Evolutionary conservation across 306 rosid species (phyloP), one percentile per base, ranked within the genome.

Genomic region (cucumber (Cucumis sativus)): DNA sequence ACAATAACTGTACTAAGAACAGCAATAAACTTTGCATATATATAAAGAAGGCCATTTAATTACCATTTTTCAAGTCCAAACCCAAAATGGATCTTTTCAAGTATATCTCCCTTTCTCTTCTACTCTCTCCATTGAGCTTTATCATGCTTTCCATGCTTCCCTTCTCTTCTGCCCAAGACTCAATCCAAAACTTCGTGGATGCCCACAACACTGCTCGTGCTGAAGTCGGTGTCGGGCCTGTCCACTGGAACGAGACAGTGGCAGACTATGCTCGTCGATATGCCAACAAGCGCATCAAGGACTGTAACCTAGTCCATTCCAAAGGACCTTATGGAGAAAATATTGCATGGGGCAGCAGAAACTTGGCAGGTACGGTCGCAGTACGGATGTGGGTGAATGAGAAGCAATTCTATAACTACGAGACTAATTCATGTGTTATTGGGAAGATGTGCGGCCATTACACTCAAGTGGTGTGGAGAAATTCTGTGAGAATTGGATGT

Each of bases 321-420:
- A 43, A 51, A 1, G 84, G 88, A 10, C 84, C 81, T 6, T 89
- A 85, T 5, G 89, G 89, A 0, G 86, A 89, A 60, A 89, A 89
- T 52, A 78, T 89, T n/a, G 88, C 89, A 0, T 30, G 81, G 83
- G 75, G 88, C 17, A 60, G 77, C 4, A 81, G 62, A 0, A 77
- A 69, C 35, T 40, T 89, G 0, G 47, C 80, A 0, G 90, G 83
- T 20, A 28, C 75, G 0, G 69, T 21, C 0, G 88, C 90, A 0
- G 88, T 87, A 49, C 69, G 40, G 15, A 0, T 66, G 41, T 80
- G 87, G 87, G 84, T 74, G 5, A 54, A 3, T 3, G 84, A 84
- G 70, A 84, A 75, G 49, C 14, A 55, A 2, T 1, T 64, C 49
- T 84, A 80, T 12, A 15, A 84, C 25, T 66, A 78, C 45, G 18